A percentile compares a stretch with the other conserved stretches of the same genome.
phyloP scores from a whole-genome alignment of 129 eudicot species.

The Lactuca sativa region DNA sequence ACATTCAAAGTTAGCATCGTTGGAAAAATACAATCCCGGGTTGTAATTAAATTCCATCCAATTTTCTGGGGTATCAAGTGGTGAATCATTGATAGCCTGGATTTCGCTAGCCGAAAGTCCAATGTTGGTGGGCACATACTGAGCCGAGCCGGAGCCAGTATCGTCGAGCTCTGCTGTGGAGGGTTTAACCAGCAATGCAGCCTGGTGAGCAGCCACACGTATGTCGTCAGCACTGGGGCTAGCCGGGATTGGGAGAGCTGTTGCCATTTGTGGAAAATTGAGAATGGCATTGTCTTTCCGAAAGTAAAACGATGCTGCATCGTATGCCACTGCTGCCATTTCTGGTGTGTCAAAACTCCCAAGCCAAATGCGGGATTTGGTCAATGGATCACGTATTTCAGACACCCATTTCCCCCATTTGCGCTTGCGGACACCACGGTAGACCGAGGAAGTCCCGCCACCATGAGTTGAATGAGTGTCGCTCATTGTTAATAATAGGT shows the following conservation, averaged over 20 bases:
- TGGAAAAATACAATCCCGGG: conserved; percentile 8
- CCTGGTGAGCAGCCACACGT: conserved; percentile 54
- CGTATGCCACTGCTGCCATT: conserved; percentile 60
- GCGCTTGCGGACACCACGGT: conserved; percentile 54
- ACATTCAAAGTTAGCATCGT: conserved; percentile 5
- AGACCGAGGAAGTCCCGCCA: conserved; percentile 39
- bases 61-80: conserved; percentile 44
- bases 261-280: conserved; percentile 48
- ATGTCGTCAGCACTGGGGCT: conserved; percentile 46
- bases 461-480: conserved; percentile 7
- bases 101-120: conserved; percentile 49
- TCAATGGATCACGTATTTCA: conserved; percentile 51
- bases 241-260: conserved; percentile 40
- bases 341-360: conserved; percentile 61
- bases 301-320: conserved; percentile 40
- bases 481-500: conserved; percentile 10
- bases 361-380: conserved; percentile 54
- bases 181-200: conserved; percentile 33
- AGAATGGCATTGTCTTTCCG: conserved; percentile 39
- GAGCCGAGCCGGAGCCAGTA: conserved; percentile 19
- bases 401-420: conserved; percentile 72
- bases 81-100: conserved; percentile 53
- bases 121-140: conserved; percentile 30
- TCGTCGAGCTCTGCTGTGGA: conserved; percentile 5
- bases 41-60: conserved; percentile 31